Evolutionary conservation across 495 filamentous ascomycete species (phyloP), one percentile per base, ranked within the genome.

Genomic region (Sphaerosporella brunnea): DNA sequence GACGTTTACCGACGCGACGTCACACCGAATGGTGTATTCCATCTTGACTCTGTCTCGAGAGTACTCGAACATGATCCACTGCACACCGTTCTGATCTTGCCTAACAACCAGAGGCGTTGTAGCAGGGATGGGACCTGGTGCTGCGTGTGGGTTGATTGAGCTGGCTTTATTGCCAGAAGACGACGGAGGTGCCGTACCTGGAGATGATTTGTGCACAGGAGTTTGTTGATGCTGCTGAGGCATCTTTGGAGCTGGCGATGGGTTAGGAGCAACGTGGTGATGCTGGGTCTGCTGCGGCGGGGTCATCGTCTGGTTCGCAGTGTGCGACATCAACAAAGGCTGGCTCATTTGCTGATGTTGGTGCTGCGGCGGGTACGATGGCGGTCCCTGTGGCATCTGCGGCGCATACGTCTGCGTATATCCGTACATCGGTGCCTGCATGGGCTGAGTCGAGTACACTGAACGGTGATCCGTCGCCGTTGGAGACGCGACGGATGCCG

Each of bases 1-100:
- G 41, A 88, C 82, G 61, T 84, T 85, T 36, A 97, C 85, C 1
- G 87, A 94, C 65, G 95, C 90, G 19, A 96, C 90, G 56, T 97
- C 90, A 59, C 90, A 97, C 26, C 90, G 80, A 59, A 97, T 97
- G 0, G 86, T 94, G 64, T 97, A 97, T 63, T 94, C 90, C 85
- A 95, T 94, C 74, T 97, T 97, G 53, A 97, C 86, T 23, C 90
- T 73, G 62, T 97, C 90, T 21, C 90, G 77, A 13, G 92, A 96
- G 63, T 97, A 97, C 59, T 97, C 90, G 49, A 97, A 97, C 2
- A 86, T 84, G 53, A 97, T 97, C 90, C 90, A 96, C 61, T 97
- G 90, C 9, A 96, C 90, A 13, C 90, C 90, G 53, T 93, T 95
- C 57, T 82, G 81, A 58, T 96, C 90, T 63, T 96, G 88, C 50